Evolutionary conservation across 768 basidiomycete genomes (phyloP).

Genomic region (Phylloporus scabripes): DNA sequence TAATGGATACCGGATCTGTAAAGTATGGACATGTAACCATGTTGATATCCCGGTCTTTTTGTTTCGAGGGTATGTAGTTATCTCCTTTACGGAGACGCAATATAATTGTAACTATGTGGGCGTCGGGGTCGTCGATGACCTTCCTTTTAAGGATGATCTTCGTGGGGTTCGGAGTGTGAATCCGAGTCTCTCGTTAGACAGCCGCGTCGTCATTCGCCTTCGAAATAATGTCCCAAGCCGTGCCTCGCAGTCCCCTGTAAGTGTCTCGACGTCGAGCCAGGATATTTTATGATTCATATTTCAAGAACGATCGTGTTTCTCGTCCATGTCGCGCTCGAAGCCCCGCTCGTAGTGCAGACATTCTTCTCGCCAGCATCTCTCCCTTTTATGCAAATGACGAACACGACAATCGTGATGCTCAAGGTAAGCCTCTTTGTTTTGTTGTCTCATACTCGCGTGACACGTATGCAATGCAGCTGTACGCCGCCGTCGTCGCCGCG

Average conservation of each 20-base stretch:
- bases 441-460: background rate
- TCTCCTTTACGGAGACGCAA: background rate
- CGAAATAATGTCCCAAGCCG: constrained; percentile 17
- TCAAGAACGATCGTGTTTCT: constrained; percentile 64
- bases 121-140: background rate
- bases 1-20: background rate
- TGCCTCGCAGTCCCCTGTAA: constrained; percentile 39
- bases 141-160: constrained; percentile 24
- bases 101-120: background rate
- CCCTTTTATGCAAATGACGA: constrained; percentile 77
- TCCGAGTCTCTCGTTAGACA: background rate
- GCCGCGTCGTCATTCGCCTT: background rate
- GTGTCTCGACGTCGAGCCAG: constrained; percentile 6
- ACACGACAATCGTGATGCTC: constrained; percentile 69
- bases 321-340: constrained; percentile 73
- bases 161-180: constrained; percentile 24
- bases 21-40: constrained; percentile 9
- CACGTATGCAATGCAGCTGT: constrained; percentile 44
- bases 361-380: constrained; percentile 55
- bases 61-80: background rate
- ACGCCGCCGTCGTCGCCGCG: constrained; percentile 55
- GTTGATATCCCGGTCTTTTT: constrained; percentile 5
- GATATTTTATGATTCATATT: background rate
- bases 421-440: constrained; percentile 45
- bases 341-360: constrained; percentile 73